A percentile compares a stretch with the other conserved stretches of the same genome.
These are phyloP conservation scores for Glonium stellatum DNA, from an alignment of 495 filamentous ascomycete genomes.

Conservation along the genomic window DNA sequence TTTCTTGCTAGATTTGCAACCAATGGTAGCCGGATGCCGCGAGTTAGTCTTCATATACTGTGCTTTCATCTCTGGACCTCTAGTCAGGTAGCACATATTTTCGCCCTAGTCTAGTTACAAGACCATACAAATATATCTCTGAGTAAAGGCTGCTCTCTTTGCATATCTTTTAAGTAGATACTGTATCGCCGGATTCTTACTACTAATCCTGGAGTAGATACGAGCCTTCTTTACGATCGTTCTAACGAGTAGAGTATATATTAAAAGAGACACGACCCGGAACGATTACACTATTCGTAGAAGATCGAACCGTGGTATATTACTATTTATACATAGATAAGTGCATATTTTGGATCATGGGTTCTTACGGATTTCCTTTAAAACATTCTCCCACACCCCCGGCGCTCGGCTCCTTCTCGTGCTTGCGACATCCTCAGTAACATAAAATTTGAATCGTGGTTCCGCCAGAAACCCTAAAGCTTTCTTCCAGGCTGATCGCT, in stretches of 20 bases:
- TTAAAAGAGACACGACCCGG: background rate
- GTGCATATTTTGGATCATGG: background rate
- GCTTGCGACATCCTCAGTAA: constrained; percentile 1
- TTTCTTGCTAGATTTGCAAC: too few species aligned
- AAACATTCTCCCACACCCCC: constrained; percentile 24
- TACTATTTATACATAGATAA: background rate
- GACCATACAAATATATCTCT: background rate
- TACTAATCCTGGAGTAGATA: too few species aligned
- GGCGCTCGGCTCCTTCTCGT: constrained; percentile 16
- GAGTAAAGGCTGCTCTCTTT: background rate
- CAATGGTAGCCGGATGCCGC: too few species aligned
- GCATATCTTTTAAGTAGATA: too few species aligned
- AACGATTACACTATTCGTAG: background rate
- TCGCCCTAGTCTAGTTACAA: background rate
- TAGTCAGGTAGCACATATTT: too few species aligned
- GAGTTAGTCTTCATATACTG: too few species aligned
- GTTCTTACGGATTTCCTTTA: constrained; percentile 15
- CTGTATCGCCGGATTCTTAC: too few species aligned
- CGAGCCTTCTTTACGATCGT: too few species aligned
- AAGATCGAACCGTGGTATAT: background rate
- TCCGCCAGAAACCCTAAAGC: background rate
- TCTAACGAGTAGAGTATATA: too few species aligned
- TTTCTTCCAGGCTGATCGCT: constrained; percentile 3
- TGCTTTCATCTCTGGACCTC: too few species aligned
- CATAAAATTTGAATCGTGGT: constrained; percentile 11